Conservation (phyloP, 345 rosid species). For the Corchorus olitorius region DNA sequence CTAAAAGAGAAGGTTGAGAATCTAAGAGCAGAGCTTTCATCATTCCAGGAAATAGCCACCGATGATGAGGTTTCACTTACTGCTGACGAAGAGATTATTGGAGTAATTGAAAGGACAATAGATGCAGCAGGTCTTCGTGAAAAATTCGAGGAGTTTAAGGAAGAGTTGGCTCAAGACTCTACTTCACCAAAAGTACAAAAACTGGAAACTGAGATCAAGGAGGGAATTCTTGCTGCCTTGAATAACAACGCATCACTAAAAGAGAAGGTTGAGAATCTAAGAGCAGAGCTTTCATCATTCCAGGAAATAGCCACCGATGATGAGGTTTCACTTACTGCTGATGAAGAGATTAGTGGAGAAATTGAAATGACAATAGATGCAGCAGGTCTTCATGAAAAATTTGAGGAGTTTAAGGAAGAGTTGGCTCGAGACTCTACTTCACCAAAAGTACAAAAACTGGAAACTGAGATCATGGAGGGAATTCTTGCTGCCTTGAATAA, state of each 20-base stretch:
- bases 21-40: slow-evolving; percentile 23
- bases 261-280: slow-evolving; percentile 40
- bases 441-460: slow-evolving; percentile 23
- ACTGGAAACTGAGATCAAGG: slow-evolving; percentile 37
- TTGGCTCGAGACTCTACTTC: slow-evolving; percentile 28
- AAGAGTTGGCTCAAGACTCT: slow-evolving; percentile 31
- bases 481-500: slow-evolving; percentile 31
- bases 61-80: too few relatives aligned
- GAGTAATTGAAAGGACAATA: slow-evolving; percentile 38
- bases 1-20: slow-evolving; percentile 43
- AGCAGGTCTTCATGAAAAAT: slow-evolving; percentile 30
- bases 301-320: slow-evolving; percentile 1
- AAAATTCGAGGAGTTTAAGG: slow-evolving; percentile 39
- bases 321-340: too few relatives aligned
- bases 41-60: slow-evolving; percentile 18
- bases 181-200: slow-evolving; percentile 27
- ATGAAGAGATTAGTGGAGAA: slow-evolving; percentile 37
- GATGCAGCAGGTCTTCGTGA: slow-evolving; percentile 26
- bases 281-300: slow-evolving; percentile 24
- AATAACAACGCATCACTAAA: slow-evolving; percentile 26
- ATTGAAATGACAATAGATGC: slow-evolving; percentile 32
- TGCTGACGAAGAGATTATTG: slow-evolving; percentile 34
- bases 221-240: slow-evolving; percentile 32
- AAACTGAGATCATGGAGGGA: slow-evolving; percentile 36
- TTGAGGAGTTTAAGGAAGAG: slow-evolving; percentile 41